Conservation (phyloP, 208 protist species). For the Trypanosomatidae sp. region DNA sequence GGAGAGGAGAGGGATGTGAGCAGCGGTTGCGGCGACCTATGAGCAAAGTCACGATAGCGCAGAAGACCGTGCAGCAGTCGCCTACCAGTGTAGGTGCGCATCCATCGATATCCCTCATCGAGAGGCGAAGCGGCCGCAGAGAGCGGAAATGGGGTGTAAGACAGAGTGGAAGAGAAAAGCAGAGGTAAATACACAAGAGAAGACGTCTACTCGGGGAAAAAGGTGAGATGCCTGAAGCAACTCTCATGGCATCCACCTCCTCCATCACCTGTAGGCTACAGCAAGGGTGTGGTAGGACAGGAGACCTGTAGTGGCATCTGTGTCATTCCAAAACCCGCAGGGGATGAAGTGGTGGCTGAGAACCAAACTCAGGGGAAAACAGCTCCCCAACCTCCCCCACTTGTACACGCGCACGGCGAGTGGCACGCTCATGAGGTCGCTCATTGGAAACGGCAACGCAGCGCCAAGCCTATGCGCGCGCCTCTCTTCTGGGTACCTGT, state of each 20-base stretch:
- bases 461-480: not conserved
- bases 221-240: not conserved
- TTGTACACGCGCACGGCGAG: not conserved
- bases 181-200: not conserved
- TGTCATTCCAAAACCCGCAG: not conserved
- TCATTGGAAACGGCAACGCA: not conserved
- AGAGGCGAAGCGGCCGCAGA: not conserved
- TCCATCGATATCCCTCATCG: not conserved
- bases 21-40: not conserved
- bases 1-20: not conserved
- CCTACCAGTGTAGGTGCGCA: not conserved
- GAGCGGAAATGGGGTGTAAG: not conserved
- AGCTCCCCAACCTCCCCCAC: not conserved
- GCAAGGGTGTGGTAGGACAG: no score
- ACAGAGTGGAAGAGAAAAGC: not conserved
- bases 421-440: not conserved
- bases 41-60: not conserved
- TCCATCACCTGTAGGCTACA: not conserved
- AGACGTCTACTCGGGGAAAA: not conserved
- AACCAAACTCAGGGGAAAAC: not conserved
- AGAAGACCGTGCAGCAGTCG: constrained; percentile 5
- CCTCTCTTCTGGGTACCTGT: not conserved
- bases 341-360: not conserved
- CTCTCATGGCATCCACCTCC: not conserved
- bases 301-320: not conserved